Percentiles rank a stretch among this genome's conserved stretches.
Evolutionary conservation across 305 asterid species (phyloP).

Genomic region (Fraxinus paxiana): DNA sequence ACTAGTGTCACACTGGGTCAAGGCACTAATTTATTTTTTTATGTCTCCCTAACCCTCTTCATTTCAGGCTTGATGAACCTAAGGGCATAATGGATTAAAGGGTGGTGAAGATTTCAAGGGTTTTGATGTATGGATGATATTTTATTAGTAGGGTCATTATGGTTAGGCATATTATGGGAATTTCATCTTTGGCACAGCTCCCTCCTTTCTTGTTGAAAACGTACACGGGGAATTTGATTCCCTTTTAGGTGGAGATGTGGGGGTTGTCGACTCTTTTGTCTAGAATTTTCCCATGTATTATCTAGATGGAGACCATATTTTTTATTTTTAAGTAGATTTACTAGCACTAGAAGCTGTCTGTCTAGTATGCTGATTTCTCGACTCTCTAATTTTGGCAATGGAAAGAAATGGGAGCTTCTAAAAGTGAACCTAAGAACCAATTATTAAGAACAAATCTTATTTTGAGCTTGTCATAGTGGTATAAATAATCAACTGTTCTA

Average conservation of each 20-base stretch:
- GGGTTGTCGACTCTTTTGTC: constrained; percentile 29
- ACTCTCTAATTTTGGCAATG: not conserved
- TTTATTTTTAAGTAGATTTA: constrained; percentile 25
- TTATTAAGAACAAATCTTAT: not conserved
- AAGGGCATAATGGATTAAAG: constrained; percentile 5
- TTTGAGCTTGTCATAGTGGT: not conserved
- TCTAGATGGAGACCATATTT: constrained; percentile 33
- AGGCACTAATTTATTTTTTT: constrained; percentile 12
- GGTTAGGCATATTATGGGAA: not conserved
- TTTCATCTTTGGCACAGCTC: constrained; percentile 17
- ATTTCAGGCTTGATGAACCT: constrained; percentile 21
- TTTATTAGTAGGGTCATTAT: constrained; percentile 5
- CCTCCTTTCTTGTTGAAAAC: constrained; percentile 12
- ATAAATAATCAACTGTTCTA: not conserved
- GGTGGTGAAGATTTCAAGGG: not conserved
- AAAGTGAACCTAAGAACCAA: not conserved
- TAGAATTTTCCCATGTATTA: constrained; percentile 33
- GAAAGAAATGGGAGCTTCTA: not conserved
- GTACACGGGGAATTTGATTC: constrained; percentile 34
- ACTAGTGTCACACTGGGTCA: constrained; percentile 4
- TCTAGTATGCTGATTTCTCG: not conserved
- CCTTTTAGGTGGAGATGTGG: constrained; percentile 23
- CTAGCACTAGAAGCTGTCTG: not conserved
- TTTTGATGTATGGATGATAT: constrained; percentile 11
- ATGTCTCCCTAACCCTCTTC: constrained; percentile 14